phyloP scores from a whole-genome alignment of 768 basidiomycete species.

The Mycena amicta region DNA sequence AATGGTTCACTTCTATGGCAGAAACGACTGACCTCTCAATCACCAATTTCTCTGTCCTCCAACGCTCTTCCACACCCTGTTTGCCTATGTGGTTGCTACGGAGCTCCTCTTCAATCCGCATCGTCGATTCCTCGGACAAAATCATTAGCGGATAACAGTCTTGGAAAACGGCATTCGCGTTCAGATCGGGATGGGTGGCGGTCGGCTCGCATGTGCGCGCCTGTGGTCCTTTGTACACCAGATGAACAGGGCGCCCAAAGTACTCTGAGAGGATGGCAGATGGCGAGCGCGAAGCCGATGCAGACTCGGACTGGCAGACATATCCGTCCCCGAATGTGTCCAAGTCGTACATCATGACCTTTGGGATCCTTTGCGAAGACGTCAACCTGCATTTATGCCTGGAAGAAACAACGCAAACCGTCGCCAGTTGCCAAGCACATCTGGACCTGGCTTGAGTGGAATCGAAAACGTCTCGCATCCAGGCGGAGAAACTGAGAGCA shows the following conservation, averaged over 20 bases:
- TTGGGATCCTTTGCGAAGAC: slow-evolving; percentile 46
- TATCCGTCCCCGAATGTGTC: slow-evolving; percentile 60
- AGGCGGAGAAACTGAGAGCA: slow-evolving; percentile 62
- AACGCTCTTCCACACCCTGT: slow-evolving; percentile 52
- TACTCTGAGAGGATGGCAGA: slow-evolving; percentile 63
- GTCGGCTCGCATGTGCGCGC: slow-evolving; percentile 57
- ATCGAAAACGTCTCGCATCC: slow-evolving; percentile 60
- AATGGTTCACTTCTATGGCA: slow-evolving; percentile 11
- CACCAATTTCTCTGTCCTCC: slow-evolving; percentile 51
- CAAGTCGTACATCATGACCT: slow-evolving; percentile 55
- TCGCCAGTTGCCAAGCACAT: slow-evolving; percentile 54
- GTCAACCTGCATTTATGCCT: background rate
- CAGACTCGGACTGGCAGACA: slow-evolving; percentile 55
- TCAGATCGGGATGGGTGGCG: slow-evolving; percentile 55
- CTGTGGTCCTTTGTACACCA: slow-evolving; percentile 67
- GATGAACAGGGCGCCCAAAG: slow-evolving; percentile 60
- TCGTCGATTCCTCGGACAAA: slow-evolving; percentile 63
- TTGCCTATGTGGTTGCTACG: slow-evolving; percentile 47
- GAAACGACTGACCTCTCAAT: slow-evolving; percentile 58
- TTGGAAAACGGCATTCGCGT: slow-evolving; percentile 60
- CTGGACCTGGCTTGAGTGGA: slow-evolving; percentile 57
- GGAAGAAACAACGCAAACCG: slow-evolving; percentile 42
- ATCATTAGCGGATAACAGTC: slow-evolving; percentile 74
- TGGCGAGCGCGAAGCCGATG: slow-evolving; percentile 40
- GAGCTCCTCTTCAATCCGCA: slow-evolving; percentile 47